phyloP scores from a whole-genome alignment of 2,329 filamentous ascomycete genomes.

The Fusarium robinianum region DNA sequence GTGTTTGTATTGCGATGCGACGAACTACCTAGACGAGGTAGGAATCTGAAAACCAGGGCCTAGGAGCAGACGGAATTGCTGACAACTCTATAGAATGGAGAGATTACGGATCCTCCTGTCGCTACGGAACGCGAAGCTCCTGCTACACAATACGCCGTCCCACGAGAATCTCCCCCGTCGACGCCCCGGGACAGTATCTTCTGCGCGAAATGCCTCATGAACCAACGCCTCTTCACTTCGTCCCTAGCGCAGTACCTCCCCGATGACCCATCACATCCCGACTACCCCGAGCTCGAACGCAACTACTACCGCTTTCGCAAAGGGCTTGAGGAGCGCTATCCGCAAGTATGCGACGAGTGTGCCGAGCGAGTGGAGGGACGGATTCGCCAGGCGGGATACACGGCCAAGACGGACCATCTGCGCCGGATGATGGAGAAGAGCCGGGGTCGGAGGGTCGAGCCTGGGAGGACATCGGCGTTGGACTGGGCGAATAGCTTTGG shows the following conservation, averaged over 20 bases:
- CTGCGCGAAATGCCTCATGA: constrained; percentile 82
- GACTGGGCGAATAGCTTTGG: constrained; percentile 51
- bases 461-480: constrained; percentile 43
- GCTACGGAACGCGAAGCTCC: constrained; percentile 52
- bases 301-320: constrained; percentile 71
- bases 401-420: constrained; percentile 80
- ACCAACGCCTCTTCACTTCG: constrained; percentile 80
- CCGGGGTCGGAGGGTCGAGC: constrained; percentile 42
- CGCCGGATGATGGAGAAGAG: constrained; percentile 74
- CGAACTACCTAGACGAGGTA: constrained; percentile 89
- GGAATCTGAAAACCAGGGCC: neutral
- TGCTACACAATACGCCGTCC: constrained; percentile 53
- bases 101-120: constrained; percentile 85
- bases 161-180: constrained; percentile 40
- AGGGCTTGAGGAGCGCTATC: constrained; percentile 80
- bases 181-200: constrained; percentile 49
- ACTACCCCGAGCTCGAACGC: constrained; percentile 70
- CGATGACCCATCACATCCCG: constrained; percentile 64
- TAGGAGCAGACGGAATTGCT: neutral
- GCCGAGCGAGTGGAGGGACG: constrained; percentile 72
- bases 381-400: constrained; percentile 74
- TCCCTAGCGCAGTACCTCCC: constrained; percentile 80
- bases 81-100: constrained; percentile 66
- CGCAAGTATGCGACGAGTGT: constrained; percentile 83
- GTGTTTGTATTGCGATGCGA: constrained; percentile 79